Base-by-base conservation (phyloP, 768 basidiomycete genomes). In the Rhizopogon vesiculosus region DNA sequence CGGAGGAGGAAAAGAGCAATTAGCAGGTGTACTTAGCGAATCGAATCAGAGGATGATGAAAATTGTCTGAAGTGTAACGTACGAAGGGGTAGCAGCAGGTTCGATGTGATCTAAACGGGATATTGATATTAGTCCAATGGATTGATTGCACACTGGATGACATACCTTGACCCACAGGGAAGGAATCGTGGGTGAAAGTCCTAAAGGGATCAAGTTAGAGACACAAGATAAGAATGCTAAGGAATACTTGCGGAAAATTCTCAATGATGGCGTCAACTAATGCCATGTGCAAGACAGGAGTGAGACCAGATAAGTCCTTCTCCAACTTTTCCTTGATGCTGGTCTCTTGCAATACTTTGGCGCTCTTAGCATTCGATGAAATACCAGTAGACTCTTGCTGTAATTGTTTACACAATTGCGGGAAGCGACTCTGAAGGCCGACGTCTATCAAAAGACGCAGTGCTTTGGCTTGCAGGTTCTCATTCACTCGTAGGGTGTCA, bases 361-460 rank as follows among this genome's bases (percentile, higher is more conserved):
- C 6, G 1, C 33, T 3, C 1, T 40, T 18, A 1, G 38, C 58
- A 3, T 8, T 48, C 5, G 3, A 51, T 8, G 7, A 45, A 7
- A 62, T 15, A 3, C 65, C 56, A 1, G 0, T 42, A 2, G 58
- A 51, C 0, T 62, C 56, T 0, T 65, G 55, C 19, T 54, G 59
- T 71, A 70, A 75, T 0, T 57, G 41, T 1, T 42, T 51, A 39
- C 70, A 69, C 7, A 53, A 51, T 1, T 18, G 42, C 2, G 54
- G 61, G 29, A 62, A 74, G 7, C 71, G 67, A 22, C 54, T 62
- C 7, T 55, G 43, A 0, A 77, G 65, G 1, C 74, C 76, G 2
- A 48, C 38, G 13, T 16, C 40, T 19, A 70, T 46, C 5, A 78
- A 59, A 0, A 70, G 66, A 6, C 38, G 55, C 0, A 77, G 3